Base-by-base conservation (phyloP, 179 eudicot genomes). In the Vitellaria paradoxa region DNA sequence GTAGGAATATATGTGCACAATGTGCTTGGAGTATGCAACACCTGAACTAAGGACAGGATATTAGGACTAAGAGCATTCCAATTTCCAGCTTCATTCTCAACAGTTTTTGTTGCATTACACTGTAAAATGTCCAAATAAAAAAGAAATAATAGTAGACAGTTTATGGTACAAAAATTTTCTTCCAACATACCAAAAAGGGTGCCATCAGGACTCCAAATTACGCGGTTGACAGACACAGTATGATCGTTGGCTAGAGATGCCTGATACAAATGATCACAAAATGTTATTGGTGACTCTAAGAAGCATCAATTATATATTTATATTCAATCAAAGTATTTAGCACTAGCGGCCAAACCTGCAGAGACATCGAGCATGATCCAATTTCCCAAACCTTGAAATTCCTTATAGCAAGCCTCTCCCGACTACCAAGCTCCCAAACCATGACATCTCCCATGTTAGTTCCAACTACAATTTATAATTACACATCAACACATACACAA, bases 151-250 rank as follows among this genome's bases (percentile, higher is more conserved):
- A 76, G 26, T 20, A 18, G 17, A 47, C 14, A 18, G 12, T 47
- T 18, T 14, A 21, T 18, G 42, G 37, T 21, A 50, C 4, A 8
- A 70, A 15, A 23, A 1, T 4, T 49, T 68, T 23, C 59, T 68
- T 55, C 53, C 69, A 62, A 47, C 80, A 65, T 92, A 93, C 98
- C 98, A 79, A 83, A 88, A 67, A 91, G 84, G 72, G 83, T 83
- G 80, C 98, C 98, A 85, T 93, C 94, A 79, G 93, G 88, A 81
- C 92, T 90, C 97, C 97, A 93, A 63, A 76, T 84, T 61, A 93
- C 97, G 68, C 98, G 94, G 78, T 92, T 93, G 42, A 90, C 70
- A 12, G 98, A 89, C 47, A 89, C 93, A 74, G 91, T 65, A 78
- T 84, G 84, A 64, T 92, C 97, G 77, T 70, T 87, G 64, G 84